These are phyloP conservation scores for Nemania serpens DNA, from an alignment of 2,329 filamentous ascomycete species.

Conservation along the genomic window DNA sequence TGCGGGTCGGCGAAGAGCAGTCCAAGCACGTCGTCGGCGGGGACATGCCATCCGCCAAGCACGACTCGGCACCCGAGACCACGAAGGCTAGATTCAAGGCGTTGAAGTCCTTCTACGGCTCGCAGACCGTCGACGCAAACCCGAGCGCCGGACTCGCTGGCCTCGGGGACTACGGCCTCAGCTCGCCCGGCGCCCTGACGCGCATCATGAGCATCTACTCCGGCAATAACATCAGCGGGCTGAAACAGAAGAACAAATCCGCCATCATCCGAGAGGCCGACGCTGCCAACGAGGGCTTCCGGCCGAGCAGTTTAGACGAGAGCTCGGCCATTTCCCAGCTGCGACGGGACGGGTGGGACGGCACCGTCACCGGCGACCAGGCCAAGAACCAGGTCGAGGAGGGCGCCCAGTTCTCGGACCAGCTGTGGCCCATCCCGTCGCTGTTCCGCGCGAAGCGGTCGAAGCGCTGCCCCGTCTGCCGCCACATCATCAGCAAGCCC, in stretches of 20 bases:
- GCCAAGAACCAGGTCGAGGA: constrained; percentile 53
- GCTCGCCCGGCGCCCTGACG: constrained; percentile 79
- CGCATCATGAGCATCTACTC: constrained; percentile 94
- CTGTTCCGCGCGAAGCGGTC: constrained; percentile 89
- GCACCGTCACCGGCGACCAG: constrained; percentile 59
- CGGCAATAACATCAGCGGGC: constrained; percentile 62
- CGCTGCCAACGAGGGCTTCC: constrained; percentile 71
- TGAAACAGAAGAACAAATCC: constrained; percentile 69
- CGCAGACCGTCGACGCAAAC: constrained; percentile 68
- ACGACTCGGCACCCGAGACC: constrained; percentile 65
- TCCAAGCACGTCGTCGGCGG: constrained; percentile 32
- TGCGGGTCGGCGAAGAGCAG: constrained; percentile 65
- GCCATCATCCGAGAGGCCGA: constrained; percentile 82
- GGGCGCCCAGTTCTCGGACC: constrained; percentile 67
- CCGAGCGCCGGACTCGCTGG: constrained; percentile 55
- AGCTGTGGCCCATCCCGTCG: constrained; percentile 80
- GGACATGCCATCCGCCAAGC: constrained; percentile 43
- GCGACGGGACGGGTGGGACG: constrained; percentile 64
- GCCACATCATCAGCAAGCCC: constrained; percentile 93
- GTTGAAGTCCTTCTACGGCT: constrained; percentile 79
- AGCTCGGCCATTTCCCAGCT: constrained; percentile 64
- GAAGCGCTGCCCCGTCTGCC: constrained; percentile 89
- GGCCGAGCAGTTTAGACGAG: constrained; percentile 66
- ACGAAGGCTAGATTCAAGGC: constrained; percentile 61
- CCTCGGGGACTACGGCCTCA: constrained; percentile 60